Evolutionary conservation across 257 asterid species (phyloP).

Genomic region (Solanum habrochaites): DNA sequence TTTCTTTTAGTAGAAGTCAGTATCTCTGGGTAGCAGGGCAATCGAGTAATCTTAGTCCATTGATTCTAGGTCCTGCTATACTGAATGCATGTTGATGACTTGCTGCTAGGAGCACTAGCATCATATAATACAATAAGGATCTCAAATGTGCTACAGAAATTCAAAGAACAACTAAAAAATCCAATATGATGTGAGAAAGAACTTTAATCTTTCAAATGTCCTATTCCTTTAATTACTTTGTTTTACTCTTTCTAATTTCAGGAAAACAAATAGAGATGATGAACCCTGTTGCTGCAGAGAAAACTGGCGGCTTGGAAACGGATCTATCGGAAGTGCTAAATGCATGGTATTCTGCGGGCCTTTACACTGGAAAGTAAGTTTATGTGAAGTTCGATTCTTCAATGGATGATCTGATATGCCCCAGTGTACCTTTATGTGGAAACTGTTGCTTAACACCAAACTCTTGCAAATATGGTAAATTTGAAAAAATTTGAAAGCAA

Average conservation of each 20-base stretch:
- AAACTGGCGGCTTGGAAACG: constrained; percentile 27
- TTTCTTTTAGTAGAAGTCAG: not conserved
- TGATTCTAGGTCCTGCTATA: not conserved
- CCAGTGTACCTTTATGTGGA: not conserved
- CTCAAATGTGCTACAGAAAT: not conserved
- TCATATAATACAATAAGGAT: not conserved
- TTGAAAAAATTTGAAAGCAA: not conserved
- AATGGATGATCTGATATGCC: not conserved
- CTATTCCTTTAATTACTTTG: not conserved
- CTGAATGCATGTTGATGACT: not conserved
- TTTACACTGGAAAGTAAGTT: constrained; percentile 78
- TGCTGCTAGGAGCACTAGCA: not conserved
- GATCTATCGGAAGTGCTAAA: constrained; percentile 51
- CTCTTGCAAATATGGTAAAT: not conserved
- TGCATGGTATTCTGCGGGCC: constrained; percentile 79
- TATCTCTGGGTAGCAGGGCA: not conserved
- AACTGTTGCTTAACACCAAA: not conserved
- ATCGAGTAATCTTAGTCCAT: not conserved
- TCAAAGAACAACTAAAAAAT: not conserved
- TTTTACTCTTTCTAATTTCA: constrained; percentile 10
- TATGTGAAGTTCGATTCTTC: not conserved
- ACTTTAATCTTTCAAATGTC: not conserved
- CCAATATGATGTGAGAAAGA: not conserved
- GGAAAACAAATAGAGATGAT: constrained; percentile 21
- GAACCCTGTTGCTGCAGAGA: constrained; percentile 2